Evolutionary conservation across 805 yeast genomes (phyloP).

Genomic region (Torulaspora maleeae): DNA sequence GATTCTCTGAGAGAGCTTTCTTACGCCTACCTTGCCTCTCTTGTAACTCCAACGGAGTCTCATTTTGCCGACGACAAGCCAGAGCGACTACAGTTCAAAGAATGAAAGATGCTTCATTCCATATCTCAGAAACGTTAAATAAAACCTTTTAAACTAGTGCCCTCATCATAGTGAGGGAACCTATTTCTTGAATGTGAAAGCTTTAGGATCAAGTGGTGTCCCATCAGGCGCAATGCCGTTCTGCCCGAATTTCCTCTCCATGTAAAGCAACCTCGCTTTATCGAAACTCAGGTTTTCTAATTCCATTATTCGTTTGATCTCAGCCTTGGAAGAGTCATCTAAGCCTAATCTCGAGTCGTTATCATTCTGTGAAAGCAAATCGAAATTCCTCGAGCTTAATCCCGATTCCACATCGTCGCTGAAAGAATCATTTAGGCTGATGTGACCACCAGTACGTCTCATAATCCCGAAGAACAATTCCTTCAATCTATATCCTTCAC

Average conservation of each 20-base stretch:
- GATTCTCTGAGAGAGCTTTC: slow-evolving; percentile 27
- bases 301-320: slow-evolving; percentile 53
- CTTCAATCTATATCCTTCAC: slow-evolving; percentile 13
- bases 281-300: slow-evolving; percentile 52
- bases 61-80: slow-evolving; percentile 19
- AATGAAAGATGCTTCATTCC: neutral
- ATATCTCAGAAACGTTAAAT: neutral
- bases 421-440: slow-evolving; percentile 34
- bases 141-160: neutral
- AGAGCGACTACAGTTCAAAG: slow-evolving; percentile 16
- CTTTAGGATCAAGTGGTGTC: slow-evolving; percentile 60
- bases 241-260: slow-evolving; percentile 41
- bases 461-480: slow-evolving; percentile 20
- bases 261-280: slow-evolving; percentile 58
- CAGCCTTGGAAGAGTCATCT: slow-evolving; percentile 48
- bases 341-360: slow-evolving; percentile 60
- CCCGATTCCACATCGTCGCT: slow-evolving; percentile 54
- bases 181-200: slow-evolving; percentile 43
- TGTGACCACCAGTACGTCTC: slow-evolving; percentile 27
- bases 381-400: slow-evolving; percentile 53
- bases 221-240: slow-evolving; percentile 63
- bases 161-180: neutral
- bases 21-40: slow-evolving; percentile 42
- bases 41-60: slow-evolving; percentile 16
- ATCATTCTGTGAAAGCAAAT: slow-evolving; percentile 44